phyloP scores from a whole-genome alignment of 1,284 basidiomycete species.

The Sanghuangporus baumii region DNA sequence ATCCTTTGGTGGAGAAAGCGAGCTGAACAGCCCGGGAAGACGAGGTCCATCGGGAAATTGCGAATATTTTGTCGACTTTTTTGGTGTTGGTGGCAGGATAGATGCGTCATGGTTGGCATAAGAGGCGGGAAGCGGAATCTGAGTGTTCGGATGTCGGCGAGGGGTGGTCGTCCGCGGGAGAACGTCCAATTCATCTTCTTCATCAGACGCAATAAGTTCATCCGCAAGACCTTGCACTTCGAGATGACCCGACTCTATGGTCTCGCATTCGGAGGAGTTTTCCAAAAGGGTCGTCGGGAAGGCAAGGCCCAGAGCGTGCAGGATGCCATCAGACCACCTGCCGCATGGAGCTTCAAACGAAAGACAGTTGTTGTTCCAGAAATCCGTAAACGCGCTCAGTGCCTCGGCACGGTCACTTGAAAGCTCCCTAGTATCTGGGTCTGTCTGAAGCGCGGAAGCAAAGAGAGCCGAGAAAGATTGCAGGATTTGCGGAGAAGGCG shows the following conservation, averaged over 20 bases:
- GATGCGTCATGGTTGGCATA: background rate
- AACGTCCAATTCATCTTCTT: conserved; percentile 9
- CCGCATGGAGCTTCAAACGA: conserved; percentile 6
- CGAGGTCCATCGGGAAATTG: conserved; percentile 3
- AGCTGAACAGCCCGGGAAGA: background rate
- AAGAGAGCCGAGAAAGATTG: conserved; percentile 17
- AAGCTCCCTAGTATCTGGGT: conserved; percentile 6
- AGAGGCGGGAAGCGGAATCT: conserved; percentile 9
- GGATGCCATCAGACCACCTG: conserved; percentile 14
- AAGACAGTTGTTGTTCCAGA: conserved; percentile 17
- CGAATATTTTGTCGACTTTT: background rate
- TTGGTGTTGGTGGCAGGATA: background rate
- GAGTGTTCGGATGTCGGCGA: conserved; percentile 1
- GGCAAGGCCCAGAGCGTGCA: conserved; percentile 5
- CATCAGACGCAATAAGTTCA: background rate
- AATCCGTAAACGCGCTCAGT: conserved; percentile 18
- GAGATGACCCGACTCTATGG: background rate
- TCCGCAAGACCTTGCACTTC: background rate
- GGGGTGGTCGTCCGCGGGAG: conserved; percentile 12
- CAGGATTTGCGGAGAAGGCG: conserved; percentile 11
- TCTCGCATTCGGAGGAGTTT: background rate
- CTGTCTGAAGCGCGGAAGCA: conserved; percentile 15
- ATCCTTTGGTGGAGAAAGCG: background rate
- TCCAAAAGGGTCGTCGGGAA: background rate
- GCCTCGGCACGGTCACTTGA: conserved; percentile 10